Conservation (phyloP, 768 basidiomycete genomes). For the Pseudohyphozyma bogoriensis region DNA sequence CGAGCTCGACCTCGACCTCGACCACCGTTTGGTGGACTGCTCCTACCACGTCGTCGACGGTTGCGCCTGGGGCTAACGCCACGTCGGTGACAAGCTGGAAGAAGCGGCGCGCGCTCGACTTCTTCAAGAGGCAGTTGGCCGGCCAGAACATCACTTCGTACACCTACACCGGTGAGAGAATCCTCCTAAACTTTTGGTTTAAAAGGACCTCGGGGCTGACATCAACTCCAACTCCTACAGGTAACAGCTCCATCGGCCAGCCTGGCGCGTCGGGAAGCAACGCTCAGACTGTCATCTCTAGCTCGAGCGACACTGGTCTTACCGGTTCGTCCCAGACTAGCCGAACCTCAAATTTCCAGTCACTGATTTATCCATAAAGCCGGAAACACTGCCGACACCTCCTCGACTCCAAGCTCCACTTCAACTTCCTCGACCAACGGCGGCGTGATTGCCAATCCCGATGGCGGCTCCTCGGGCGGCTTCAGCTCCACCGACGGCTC, state of each 20-base stretch:
- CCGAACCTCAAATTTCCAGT: no score
- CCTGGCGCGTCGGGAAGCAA: background rate
- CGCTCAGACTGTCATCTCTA: background rate
- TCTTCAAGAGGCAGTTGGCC: constrained; percentile 25
- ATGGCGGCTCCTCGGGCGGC: no score
- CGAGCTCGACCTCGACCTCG: background rate
- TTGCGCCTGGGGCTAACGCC: constrained; percentile 6
- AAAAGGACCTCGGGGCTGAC: no score
- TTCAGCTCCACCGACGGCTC: no score
- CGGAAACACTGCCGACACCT: background rate
- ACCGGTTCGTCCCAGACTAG: background rate
- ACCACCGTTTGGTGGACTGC: constrained; percentile 11
- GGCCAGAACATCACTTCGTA: constrained; percentile 1
- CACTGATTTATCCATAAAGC: no score
- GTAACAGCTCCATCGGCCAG: constrained; percentile 6
- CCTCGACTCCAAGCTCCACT: background rate
- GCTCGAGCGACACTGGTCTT: constrained; percentile 1
- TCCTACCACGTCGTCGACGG: background rate
- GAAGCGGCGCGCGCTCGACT: background rate
- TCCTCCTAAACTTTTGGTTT: no score
- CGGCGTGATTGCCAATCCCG: no score
- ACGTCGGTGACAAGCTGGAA: background rate
- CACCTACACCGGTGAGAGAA: constrained; percentile 1
- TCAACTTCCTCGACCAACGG: background rate
- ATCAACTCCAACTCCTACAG: background rate